These are phyloP conservation scores for Trapa bicornis DNA, from an alignment of 345 rosid species.

Conservation along the genomic window DNA sequence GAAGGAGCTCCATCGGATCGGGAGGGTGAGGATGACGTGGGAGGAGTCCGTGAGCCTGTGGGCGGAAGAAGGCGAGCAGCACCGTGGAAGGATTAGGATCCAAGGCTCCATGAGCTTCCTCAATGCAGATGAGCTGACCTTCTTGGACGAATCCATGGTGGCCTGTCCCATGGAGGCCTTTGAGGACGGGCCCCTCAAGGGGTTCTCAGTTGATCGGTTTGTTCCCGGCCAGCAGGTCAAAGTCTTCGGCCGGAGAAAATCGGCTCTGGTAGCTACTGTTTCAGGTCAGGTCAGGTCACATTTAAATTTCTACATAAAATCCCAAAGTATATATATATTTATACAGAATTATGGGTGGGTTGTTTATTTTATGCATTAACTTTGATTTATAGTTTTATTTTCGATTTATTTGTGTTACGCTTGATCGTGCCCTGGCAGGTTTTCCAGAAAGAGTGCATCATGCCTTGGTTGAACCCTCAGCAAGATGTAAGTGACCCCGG, in stretches of 20 bases:
- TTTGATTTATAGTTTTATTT: too few relatives aligned
- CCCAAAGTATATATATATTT: too few relatives aligned
- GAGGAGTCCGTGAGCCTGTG: constrained; percentile 93
- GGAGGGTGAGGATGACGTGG: constrained; percentile 88
- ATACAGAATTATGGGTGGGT: too few relatives aligned
- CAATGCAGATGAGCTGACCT: constrained; percentile 75
- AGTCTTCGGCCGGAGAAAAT: constrained; percentile 76
- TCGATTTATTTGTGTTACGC: not conserved
- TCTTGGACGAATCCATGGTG: constrained; percentile 74
- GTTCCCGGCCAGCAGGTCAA: constrained; percentile 73
- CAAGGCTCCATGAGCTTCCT: constrained; percentile 62
- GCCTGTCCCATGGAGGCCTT: constrained; percentile 82
- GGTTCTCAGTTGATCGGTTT: constrained; percentile 85
- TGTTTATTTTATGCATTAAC: too few relatives aligned
- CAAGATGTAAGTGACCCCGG: constrained; percentile 31
- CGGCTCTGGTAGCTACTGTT: constrained; percentile 30
- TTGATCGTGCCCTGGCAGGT: constrained; percentile 17
- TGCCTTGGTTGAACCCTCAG: constrained; percentile 44
- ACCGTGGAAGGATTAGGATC: constrained; percentile 66
- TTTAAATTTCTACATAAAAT: too few relatives aligned
- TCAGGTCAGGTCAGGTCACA: constrained; percentile 12
- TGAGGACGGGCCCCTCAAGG: constrained; percentile 64
- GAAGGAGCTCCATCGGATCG: constrained; percentile 75
- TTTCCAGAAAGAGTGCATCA: constrained; percentile 43
- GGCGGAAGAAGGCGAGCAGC: constrained; percentile 87